phyloP scores from a whole-genome alignment of 495 filamentous ascomycete species.

The Cryomyces minteri region DNA sequence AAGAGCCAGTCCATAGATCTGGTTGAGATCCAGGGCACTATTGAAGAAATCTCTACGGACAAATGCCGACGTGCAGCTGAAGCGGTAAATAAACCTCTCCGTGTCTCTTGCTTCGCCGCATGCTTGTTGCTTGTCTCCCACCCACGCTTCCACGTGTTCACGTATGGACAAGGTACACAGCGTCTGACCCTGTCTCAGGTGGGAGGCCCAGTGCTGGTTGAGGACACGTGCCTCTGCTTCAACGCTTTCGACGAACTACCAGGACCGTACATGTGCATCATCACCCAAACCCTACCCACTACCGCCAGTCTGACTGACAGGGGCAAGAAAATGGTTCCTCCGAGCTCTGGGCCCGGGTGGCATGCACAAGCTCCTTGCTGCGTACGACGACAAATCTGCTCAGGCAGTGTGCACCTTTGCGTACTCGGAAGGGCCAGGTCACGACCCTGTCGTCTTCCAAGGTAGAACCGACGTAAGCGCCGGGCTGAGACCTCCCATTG shows the following conservation, averaged over 20 bases:
- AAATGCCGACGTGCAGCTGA: slow-evolving; percentile 71
- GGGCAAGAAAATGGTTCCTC: slow-evolving; percentile 76
- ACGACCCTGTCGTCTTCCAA: slow-evolving; percentile 80
- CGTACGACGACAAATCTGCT: slow-evolving; percentile 75
- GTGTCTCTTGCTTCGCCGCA: neutral
- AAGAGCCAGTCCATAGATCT: slow-evolving; percentile 59
- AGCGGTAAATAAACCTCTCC: slow-evolving; percentile 24
- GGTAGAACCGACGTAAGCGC: slow-evolving; percentile 41
- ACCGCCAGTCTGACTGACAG: neutral
- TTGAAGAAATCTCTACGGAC: slow-evolving; percentile 76
- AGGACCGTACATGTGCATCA: slow-evolving; percentile 82
- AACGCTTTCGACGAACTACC: slow-evolving; percentile 73
- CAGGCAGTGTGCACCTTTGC: slow-evolving; percentile 94
- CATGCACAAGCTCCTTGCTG: slow-evolving; percentile 78
- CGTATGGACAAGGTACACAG: too few species aligned
- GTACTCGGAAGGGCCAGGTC: slow-evolving; percentile 68
- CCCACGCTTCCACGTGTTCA: too few species aligned
- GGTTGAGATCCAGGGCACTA: slow-evolving; percentile 76
- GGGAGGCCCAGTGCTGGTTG: slow-evolving; percentile 75
- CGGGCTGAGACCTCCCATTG: neutral
- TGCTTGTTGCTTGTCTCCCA: neutral
- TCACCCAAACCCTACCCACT: neutral
- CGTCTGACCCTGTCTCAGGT: slow-evolving; percentile 28
- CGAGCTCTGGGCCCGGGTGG: slow-evolving; percentile 61
- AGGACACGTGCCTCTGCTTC: slow-evolving; percentile 92